Evolutionary conservation across 352 stramenopile genomes (phyloP), one percentile per base, ranked within the genome.

Genomic region (Globisporangium orthogonon): DNA sequence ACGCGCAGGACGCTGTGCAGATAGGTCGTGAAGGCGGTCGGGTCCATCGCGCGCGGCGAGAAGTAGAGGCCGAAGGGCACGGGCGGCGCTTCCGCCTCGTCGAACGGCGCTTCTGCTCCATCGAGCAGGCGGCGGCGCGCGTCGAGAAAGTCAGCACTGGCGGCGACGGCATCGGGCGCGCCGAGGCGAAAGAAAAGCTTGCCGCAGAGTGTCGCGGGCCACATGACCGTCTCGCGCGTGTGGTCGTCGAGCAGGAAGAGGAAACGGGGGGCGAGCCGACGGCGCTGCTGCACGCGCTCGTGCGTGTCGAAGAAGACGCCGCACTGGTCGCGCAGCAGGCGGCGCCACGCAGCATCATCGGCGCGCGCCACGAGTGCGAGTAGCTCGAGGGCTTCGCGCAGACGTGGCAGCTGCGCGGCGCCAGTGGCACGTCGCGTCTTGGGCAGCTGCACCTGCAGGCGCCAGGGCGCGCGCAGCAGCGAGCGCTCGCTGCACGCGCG

Each of bases 1-100:
- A 75, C 53, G 35, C 63, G 56, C 46, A 58, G 37, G 18, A 75
- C 61, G 18, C 64, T 65, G 39, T 70, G 58, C 3, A 72, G 50
- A 62, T 75, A 70, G 44, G 70, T 63, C 18, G 59, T 45, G 4
- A 72, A 64, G 35, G 64, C 60, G 45, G 52, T 54, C 18, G 56
- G 61, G 49, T 63, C 68, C 46, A 75, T 63, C 56, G 60, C 43
- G 51, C 62, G 59, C 7, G 67, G 67, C 33, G 61, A 52, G 17
- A 74, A 75, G 46, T 70, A 61, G n/a, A 75, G 59, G 44, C 65
- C 70, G 23, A 75, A 65, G 7, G 65, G 58, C 9, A 75, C 71
- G 5, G 41, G 11, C 33, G 46, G 28, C 7, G 17, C 4, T 9
- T 6, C 4, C 43, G 17, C 18, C 17, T 13, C 43, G 17, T 14